phyloP scores from a whole-genome alignment of 176 grass and related monocot species.

The Phoenix roebelenii region DNA sequence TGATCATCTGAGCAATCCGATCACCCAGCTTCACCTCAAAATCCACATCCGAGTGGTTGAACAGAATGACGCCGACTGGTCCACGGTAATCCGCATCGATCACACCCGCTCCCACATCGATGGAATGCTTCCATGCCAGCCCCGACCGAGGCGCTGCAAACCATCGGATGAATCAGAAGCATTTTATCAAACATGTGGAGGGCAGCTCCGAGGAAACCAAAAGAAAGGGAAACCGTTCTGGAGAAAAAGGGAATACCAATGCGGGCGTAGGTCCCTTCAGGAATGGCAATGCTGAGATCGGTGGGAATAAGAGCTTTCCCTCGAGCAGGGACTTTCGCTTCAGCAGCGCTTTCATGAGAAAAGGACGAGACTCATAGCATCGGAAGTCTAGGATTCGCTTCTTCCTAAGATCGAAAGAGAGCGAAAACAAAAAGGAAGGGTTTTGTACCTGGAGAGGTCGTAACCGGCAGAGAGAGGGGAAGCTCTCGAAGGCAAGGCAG shows the following conservation, averaged over 20 bases:
- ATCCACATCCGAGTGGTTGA: conserved; percentile 81
- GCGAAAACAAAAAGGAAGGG: background rate
- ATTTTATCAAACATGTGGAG: conserved; percentile 22
- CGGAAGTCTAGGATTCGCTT: no score
- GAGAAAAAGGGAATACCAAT: conserved; percentile 34
- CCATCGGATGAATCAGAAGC: background rate
- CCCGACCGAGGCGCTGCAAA: conserved; percentile 61
- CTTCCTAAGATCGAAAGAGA: background rate
- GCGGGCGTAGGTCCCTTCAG: conserved; percentile 83
- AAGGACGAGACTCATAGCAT: no score
- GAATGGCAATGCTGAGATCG: conserved; percentile 70
- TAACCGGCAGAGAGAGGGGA: conserved; percentile 72
- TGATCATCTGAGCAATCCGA: conserved; percentile 68
- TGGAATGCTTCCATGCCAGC: conserved; percentile 68
- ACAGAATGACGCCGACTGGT: conserved; percentile 66
- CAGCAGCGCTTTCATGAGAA: conserved; percentile 32
- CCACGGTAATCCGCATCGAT: conserved; percentile 82
- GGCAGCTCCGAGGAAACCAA: background rate
- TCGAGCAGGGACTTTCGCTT: conserved; percentile 47
- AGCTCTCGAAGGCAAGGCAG: conserved; percentile 57
- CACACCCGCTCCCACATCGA: conserved; percentile 85
- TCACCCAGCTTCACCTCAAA: conserved; percentile 56
- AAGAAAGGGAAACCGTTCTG: no score
- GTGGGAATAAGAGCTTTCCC: conserved; percentile 72
- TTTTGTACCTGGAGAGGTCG: conserved; percentile 68